Evolutionary conservation across 768 basidiomycete genomes (phyloP).

Genomic region (Leccinum fibrillosum): DNA sequence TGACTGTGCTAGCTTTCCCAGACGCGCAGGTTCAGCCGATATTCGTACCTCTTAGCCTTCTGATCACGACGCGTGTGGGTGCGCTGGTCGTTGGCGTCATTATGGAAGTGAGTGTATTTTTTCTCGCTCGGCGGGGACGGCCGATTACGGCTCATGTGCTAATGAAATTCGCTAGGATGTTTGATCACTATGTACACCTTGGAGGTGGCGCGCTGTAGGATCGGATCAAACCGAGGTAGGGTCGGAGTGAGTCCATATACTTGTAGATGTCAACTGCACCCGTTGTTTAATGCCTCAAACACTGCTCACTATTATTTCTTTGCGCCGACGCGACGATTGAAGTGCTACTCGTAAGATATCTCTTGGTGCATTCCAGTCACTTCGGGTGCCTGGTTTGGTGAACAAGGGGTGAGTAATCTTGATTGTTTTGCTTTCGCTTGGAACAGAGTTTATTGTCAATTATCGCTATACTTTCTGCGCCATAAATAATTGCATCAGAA

Average conservation of each 20-base stretch:
- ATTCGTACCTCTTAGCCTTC: too few species aligned
- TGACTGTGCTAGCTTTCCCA: too few species aligned
- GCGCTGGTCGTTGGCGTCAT: too few species aligned
- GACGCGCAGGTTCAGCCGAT: too few species aligned
- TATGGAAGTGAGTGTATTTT: too few species aligned
- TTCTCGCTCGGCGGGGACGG: too few species aligned
- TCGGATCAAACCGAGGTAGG: slow-evolving; percentile 2
- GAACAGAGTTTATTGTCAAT: too few species aligned
- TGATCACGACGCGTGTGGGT: too few species aligned
- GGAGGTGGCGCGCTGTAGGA: slow-evolving; percentile 75
- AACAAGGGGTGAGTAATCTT: too few species aligned
- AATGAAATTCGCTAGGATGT: slow-evolving; percentile 17
- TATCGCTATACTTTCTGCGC: too few species aligned
- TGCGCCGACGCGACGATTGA: not conserved
- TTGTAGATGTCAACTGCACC: not conserved
- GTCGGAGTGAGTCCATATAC: not conserved
- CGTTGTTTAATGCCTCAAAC: not conserved
- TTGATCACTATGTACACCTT: slow-evolving; percentile 70
- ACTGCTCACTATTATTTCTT: not conserved
- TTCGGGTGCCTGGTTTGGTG: slow-evolving; percentile 7
- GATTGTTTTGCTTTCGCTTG: too few species aligned
- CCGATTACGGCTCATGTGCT: not conserved
- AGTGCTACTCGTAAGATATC: slow-evolving; percentile 40
- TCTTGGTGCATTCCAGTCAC: slow-evolving; percentile 6
- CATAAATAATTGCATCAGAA: too few species aligned